phyloP scores from a whole-genome alignment of 2,329 filamentous ascomycete genomes.

The Ophiostoma quercus region DNA sequence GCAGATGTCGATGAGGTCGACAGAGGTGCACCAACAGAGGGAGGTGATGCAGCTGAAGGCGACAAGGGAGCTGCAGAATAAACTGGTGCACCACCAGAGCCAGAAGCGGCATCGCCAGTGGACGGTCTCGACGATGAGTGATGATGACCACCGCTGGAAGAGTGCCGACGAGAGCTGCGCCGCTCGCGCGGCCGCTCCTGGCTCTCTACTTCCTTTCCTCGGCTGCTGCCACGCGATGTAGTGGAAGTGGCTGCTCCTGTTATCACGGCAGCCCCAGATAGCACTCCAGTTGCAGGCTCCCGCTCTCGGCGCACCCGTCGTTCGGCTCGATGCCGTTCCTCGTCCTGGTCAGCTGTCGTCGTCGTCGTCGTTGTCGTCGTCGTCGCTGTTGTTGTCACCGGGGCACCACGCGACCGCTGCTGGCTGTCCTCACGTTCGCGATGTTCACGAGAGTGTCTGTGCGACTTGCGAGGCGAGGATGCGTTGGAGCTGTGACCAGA shows the following conservation, averaged over 20 bases:
- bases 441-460: slow-evolving; percentile 12
- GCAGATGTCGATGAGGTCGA: slow-evolving; percentile 16
- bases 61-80: neutral
- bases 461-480: slow-evolving; percentile 26
- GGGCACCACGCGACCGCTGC: slow-evolving; percentile 6
- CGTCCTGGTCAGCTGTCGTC: slow-evolving; percentile 14
- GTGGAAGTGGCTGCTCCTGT: slow-evolving; percentile 26
- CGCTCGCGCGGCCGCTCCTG: slow-evolving; percentile 29
- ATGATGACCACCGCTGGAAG: slow-evolving; percentile 17
- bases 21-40: slow-evolving; percentile 15
- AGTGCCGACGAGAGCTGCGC: slow-evolving; percentile 30
- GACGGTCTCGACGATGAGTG: slow-evolving; percentile 25
- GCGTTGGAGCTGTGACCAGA: slow-evolving; percentile 27
- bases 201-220: slow-evolving; percentile 26
- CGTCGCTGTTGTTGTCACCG: slow-evolving; percentile 18
- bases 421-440: slow-evolving; percentile 20
- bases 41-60: slow-evolving; percentile 15
- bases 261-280: slow-evolving; percentile 27
- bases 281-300: slow-evolving; percentile 30
- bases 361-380: slow-evolving; percentile 41
- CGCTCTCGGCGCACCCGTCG: slow-evolving; percentile 37
- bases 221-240: slow-evolving; percentile 26
- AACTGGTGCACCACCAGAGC: neutral
- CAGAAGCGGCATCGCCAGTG: slow-evolving; percentile 21
- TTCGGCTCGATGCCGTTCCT: slow-evolving; percentile 43